Conservation (phyloP, 352 stramenopile species). For the Globisporangium uncinulatum region DNA sequence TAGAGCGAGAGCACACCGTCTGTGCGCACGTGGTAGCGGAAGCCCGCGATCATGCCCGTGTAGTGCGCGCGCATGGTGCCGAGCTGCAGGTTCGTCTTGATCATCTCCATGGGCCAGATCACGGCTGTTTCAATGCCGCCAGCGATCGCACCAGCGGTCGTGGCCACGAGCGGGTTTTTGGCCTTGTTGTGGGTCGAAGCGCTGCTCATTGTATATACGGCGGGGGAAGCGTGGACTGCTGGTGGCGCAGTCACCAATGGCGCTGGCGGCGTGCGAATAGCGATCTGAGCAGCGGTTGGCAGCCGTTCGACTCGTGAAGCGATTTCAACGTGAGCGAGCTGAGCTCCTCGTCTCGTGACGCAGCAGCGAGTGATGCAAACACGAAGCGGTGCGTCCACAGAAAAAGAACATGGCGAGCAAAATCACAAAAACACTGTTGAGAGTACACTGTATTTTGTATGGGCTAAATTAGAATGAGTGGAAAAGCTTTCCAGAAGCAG, state of each 20-base stretch:
- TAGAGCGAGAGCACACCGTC: constrained; percentile 85
- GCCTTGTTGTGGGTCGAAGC: constrained; percentile 41
- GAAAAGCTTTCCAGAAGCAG: too few species aligned
- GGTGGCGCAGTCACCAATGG: neutral
- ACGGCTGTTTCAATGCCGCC: constrained; percentile 83
- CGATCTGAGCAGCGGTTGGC: neutral
- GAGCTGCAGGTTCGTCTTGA: constrained; percentile 93
- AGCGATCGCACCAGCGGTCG: constrained; percentile 80
- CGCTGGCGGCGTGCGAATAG: too few species aligned
- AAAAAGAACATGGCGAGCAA: too few species aligned
- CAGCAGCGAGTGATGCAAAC: too few species aligned
- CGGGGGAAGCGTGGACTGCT: neutral
- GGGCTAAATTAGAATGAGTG: too few species aligned
- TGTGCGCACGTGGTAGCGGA: constrained; percentile 63
- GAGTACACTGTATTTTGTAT: too few species aligned
- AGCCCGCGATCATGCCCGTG: constrained; percentile 64
- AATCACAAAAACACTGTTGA: too few species aligned
- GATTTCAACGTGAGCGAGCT: too few species aligned
- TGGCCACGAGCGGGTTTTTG: constrained; percentile 77
- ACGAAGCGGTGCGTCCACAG: too few species aligned
- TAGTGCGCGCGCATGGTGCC: constrained; percentile 76
- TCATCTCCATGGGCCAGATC: constrained; percentile 94
- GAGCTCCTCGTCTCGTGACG: too few species aligned
- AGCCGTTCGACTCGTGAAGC: too few species aligned
- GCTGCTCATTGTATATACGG: constrained; percentile 3